Evolutionary conservation across 2,329 filamentous ascomycete genomes (phyloP).

Genomic region (Neoarthrinium moseri): DNA sequence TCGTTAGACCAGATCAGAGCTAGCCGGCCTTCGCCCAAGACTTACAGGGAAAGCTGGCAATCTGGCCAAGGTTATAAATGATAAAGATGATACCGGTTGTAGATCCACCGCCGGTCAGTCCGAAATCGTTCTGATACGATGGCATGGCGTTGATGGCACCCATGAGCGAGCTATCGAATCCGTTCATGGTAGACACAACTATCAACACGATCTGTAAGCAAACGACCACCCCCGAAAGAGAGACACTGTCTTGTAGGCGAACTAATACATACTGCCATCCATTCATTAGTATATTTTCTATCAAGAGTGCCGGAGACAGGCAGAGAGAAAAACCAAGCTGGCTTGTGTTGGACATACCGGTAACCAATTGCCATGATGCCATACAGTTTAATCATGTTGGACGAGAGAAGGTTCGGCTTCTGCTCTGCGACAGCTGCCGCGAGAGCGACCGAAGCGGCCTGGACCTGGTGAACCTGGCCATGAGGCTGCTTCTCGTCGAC

Average conservation of each 20-base stretch:
- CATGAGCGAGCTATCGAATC: constrained; percentile 56
- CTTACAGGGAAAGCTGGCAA: constrained; percentile 45
- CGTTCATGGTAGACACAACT: constrained; percentile 51
- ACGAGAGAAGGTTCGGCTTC: constrained; percentile 31
- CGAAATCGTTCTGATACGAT: constrained; percentile 48
- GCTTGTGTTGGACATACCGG: constrained; percentile 9
- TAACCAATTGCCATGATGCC: constrained; percentile 37
- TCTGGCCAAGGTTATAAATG: constrained; percentile 49
- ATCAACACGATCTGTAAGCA: background rate
- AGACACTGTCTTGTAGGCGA: no score
- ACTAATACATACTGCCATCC: background rate
- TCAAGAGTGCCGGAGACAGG: no score
- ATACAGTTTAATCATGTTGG: constrained; percentile 34
- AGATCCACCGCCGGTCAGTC: constrained; percentile 43
- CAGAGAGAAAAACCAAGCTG: no score
- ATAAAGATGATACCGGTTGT: constrained; percentile 46
- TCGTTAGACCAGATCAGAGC: background rate
- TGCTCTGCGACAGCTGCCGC: constrained; percentile 31
- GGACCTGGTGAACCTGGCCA: constrained; percentile 29
- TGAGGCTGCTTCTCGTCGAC: constrained; percentile 21
- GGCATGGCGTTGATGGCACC: constrained; percentile 51
- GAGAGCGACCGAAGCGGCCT: constrained; percentile 34
- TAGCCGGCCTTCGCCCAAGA: background rate
- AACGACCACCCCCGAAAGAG: no score
- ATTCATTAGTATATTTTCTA: background rate